These are phyloP conservation scores for Pneumocystis oryctolagi DNA, from an alignment of 1,139 yeast genomes.

Conservation along the genomic window DNA sequence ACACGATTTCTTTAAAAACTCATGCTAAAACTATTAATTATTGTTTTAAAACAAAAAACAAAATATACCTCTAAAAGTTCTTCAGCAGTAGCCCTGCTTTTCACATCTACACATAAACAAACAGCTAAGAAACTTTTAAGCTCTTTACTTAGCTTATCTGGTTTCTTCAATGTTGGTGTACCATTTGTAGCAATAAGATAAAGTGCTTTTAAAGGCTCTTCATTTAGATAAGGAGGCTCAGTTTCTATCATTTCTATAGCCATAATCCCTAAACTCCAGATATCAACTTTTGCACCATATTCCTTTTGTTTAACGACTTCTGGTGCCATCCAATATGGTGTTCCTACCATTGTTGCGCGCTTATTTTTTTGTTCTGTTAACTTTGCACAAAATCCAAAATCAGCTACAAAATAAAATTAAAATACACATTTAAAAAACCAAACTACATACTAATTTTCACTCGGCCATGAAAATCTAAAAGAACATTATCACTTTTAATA, in stretches of 20 bases:
- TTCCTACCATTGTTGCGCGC: slow-evolving; percentile 97
- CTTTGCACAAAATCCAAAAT: slow-evolving; percentile 96
- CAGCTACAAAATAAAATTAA: slow-evolving; percentile 30
- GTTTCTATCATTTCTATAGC: slow-evolving; percentile 97
- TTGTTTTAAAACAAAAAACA: neutral
- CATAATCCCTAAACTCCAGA: slow-evolving; percentile 97
- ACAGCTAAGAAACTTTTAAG: slow-evolving; percentile 79
- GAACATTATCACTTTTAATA: slow-evolving; percentile 85
- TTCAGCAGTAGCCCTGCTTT: slow-evolving; percentile 78
- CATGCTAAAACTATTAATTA: slow-evolving; percentile 30
- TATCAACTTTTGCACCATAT: slow-evolving; percentile 92
- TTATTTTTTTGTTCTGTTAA: slow-evolving; percentile 82
- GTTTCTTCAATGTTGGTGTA: slow-evolving; percentile 83
- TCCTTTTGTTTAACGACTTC: slow-evolving; percentile 95
- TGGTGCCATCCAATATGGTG: slow-evolving; percentile 99
- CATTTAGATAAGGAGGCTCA: slow-evolving; percentile 89
- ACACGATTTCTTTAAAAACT: slow-evolving; percentile 64
- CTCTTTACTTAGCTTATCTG: slow-evolving; percentile 60
- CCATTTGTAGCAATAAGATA: slow-evolving; percentile 93
- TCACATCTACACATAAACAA: slow-evolving; percentile 89
- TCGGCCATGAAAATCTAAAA: slow-evolving; percentile 70
- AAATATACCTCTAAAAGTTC: slow-evolving; percentile 43
- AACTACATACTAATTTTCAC: slow-evolving; percentile 49
- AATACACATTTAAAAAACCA: neutral
- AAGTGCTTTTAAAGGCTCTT: slow-evolving; percentile 79